Percentiles rank a stretch among this genome's conserved stretches.
Conservation (phyloP, 768 basidiomycete genomes). For the Kockovaella imperatae region DNA sequence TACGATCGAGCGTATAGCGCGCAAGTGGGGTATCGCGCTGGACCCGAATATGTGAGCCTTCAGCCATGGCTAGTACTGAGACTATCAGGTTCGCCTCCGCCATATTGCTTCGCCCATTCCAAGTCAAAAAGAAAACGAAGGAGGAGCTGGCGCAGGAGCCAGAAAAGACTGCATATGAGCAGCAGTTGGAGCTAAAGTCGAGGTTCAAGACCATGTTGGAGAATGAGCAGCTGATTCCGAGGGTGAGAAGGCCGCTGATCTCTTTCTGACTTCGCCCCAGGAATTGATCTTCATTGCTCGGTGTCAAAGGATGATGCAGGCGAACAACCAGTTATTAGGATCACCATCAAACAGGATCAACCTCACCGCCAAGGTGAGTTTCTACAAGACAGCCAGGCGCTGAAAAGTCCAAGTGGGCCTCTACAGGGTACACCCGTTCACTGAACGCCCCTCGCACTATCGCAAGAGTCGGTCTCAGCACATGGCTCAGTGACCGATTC, state of each 20-base stretch:
- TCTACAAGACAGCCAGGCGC: conserved; percentile 1
- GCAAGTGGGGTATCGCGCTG: conserved; percentile 44
- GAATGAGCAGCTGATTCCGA: conserved; percentile 45
- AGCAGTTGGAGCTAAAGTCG: conserved; percentile 45
- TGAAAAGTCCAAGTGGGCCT: conserved; percentile 34
- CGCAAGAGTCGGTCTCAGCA: conserved; percentile 29
- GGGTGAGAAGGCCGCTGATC: conserved; percentile 51
- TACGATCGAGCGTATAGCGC: conserved; percentile 41
- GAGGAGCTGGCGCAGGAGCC: conserved; percentile 17
- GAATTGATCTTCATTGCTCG: conserved; percentile 43
- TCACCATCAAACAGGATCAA: conserved; percentile 86
- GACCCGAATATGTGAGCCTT: conserved; percentile 41
- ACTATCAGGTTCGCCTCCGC: conserved; percentile 43
- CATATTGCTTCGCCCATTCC: conserved; percentile 45
- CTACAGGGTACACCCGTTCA: conserved; percentile 52
- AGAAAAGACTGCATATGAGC: conserved; percentile 41
- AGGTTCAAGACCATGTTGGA: conserved; percentile 45
- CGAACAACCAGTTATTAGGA: conserved; percentile 61
- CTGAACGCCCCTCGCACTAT: conserved; percentile 48
- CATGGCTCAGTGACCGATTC: conserved; percentile 41
- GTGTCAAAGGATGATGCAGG: conserved; percentile 47
- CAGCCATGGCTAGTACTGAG: not conserved
- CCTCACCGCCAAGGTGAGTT: conserved; percentile 74
- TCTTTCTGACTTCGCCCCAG: conserved; percentile 10
- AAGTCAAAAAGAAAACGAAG: conserved; percentile 29